phyloP scores from a whole-genome alignment of 2,329 filamentous ascomycete genomes.

The Colletotrichum tabaci region DNA sequence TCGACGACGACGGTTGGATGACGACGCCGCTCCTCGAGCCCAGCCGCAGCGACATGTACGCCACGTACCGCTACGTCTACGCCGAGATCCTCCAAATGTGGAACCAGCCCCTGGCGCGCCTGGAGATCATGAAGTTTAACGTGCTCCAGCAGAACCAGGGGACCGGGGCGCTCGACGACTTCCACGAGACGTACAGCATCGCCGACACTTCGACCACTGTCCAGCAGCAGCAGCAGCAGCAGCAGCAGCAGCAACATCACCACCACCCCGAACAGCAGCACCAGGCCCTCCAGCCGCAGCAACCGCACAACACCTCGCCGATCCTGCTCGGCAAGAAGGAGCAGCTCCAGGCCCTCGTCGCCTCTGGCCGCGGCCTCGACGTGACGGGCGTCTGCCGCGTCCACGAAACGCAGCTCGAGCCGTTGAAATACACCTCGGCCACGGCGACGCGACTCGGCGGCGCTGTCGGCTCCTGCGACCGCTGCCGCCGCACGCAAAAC shows the following conservation, averaged over 20 bases:
- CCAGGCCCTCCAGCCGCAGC: constrained; percentile 39
- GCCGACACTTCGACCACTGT: constrained; percentile 51
- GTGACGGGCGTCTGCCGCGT: constrained; percentile 74
- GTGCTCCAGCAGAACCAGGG: constrained; percentile 66
- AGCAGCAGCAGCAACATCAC: constrained; percentile 50
- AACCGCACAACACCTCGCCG: constrained; percentile 61
- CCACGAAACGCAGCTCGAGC: constrained; percentile 75
- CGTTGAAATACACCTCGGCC: constrained; percentile 64
- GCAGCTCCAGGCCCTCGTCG: constrained; percentile 63
- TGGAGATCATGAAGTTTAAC: constrained; percentile 80
- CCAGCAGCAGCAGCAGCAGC: constrained; percentile 49
- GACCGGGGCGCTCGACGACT: constrained; percentile 48
- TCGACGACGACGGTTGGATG: constrained; percentile 79
- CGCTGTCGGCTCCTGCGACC: constrained; percentile 64
- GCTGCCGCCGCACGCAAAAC: constrained; percentile 68
- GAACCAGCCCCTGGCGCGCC: constrained; percentile 72
- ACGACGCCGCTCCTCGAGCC: constrained; percentile 71
- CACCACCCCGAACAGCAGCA: constrained; percentile 49
- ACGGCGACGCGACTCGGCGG: constrained; percentile 57
- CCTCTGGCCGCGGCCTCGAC: constrained; percentile 71
- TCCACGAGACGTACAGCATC: constrained; percentile 55
- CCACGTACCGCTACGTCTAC: constrained; percentile 75
- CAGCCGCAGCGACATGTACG: constrained; percentile 63
- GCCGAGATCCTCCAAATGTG: constrained; percentile 79
- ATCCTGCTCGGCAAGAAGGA: constrained; percentile 72